Conservation (phyloP, 139 green algal genomes). For the Tetraselmis chui region DNA sequence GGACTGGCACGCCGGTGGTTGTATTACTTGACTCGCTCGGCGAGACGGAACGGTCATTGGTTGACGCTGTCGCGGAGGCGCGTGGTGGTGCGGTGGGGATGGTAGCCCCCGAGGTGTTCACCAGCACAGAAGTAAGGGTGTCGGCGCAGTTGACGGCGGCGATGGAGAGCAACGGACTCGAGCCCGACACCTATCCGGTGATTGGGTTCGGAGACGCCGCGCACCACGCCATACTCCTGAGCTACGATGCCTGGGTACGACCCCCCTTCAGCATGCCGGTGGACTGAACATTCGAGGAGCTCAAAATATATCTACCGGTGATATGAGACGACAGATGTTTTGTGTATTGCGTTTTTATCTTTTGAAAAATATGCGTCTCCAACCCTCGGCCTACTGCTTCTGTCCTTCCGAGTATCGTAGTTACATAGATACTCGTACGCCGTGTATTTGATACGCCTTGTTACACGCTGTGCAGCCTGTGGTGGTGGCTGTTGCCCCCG, state of each 20-base stretch:
- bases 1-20: background rate
- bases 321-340: too few species aligned
- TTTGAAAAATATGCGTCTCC: background rate
- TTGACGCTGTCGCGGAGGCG: background rate
- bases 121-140: background rate
- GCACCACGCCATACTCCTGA: background rate
- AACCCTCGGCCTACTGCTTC: background rate
- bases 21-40: background rate
- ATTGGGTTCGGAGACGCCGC: background rate
- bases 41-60: background rate
- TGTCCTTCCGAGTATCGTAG: too few species aligned
- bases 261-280: too few species aligned
- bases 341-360: too few species aligned
- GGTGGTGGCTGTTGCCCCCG: background rate
- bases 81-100: background rate
- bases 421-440: too few species aligned
- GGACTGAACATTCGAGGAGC: too few species aligned
- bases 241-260: background rate
- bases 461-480: background rate
- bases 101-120: background rate
- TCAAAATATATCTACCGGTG: too few species aligned
- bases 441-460: too few species aligned
- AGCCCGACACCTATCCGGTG: background rate
- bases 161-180: background rate
- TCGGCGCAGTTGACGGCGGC: background rate